Evolutionary conservation across 2,329 filamentous ascomycete species (phyloP), one percentile per base, ranked within the genome.

Genomic region (Myriosclerotinia duriaeana): DNA sequence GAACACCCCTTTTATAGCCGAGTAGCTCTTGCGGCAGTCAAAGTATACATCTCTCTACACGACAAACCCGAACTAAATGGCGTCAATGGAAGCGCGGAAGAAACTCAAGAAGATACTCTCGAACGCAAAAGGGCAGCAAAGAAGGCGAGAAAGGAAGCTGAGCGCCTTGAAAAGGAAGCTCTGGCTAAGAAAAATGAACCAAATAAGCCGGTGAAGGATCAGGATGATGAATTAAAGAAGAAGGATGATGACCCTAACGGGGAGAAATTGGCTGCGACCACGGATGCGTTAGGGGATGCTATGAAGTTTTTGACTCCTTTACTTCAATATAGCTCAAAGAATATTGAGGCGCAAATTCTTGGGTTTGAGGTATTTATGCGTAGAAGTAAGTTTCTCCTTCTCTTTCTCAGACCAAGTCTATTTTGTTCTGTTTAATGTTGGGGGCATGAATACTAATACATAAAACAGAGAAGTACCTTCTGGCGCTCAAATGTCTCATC

Each of bases 1-100:
- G 91, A 96, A 73, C 95, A 99, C 77, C 95, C 95, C 1, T 97
- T 96, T 81, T 99, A 91, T 79, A 89, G 90, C 5, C 85, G 92
- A 54, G 91, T 92, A 59, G 94, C 95, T 0, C 81, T 97, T 34
- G 87, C 88, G 64, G 93, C 94, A 7, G 85, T 96, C 68, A 86
- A 89, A 69, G 83, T 96, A 42, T 98, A 97, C 77, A 76, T 96
- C 38, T 82, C 87, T 70, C 83, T 99, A 71, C 83, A 90, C 69
- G 94, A 97, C 73, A 86, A 90, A 69, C 90, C 90, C 0, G 80
- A 88, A 65, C 81, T 82, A 0, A 89, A 91, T 69, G 87, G 85
- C 3, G 80, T 86, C 40, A 88, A 87, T 70, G 86, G 86, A 12
- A 77, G 79, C 36, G 22, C 63, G 44, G 81, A 82, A 40, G 81